Evolutionary conservation across 2,329 filamentous ascomycete genomes (phyloP), one percentile per base, ranked within the genome.

Genomic region (Sphaceloma murrayae): DNA sequence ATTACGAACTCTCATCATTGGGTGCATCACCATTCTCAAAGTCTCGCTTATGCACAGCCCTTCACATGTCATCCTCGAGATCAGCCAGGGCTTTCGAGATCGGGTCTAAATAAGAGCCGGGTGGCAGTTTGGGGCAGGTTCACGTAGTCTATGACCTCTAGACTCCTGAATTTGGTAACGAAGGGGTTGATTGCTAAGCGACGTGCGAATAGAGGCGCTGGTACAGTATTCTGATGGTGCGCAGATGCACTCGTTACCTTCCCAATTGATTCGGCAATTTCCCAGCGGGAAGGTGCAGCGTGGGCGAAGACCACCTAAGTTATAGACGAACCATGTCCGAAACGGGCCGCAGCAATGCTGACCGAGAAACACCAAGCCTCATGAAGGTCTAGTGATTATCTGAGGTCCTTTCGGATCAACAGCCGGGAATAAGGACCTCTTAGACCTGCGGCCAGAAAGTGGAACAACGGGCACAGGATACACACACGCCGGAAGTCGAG

Each of bases 271-370:
- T 40, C 36, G 24, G 36, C 30, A 40, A 30, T 40, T 24, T 40
- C 22, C 22, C 36, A 40, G 36, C 36, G 8, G 24, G 17, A 29
- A 17, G 22, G 24, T 40, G 19, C 19, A 29, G 24, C 19, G 14
- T 40, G 36, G 22, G 36, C 19, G 36, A 26, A 38, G 34, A 22
- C 34, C 19, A 38, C 24, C 34, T 19, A 38, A n/a, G n/a, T n/a
- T 40, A 26, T 18, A 40, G 36, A 26, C 36, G 36, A 40, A 40
- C 36, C 19, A 40, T 40, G 16, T 18, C 36, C 36, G 22, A 29
- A 16, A n/a, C 24, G 22, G 36, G 19, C 36, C 34, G 21, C 34
- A 13, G n/a, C n/a, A n/a, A n/a, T 40, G 36, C 24, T 40, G 36
- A 36, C 33, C 16, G 17, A 36, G 14, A 4, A 36, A 21, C 13